A percentile compares a stretch with the other conserved stretches of the same genome.
phyloP scores from a whole-genome alignment of 306 rosid species.

The Pyrus pyrifolia region DNA sequence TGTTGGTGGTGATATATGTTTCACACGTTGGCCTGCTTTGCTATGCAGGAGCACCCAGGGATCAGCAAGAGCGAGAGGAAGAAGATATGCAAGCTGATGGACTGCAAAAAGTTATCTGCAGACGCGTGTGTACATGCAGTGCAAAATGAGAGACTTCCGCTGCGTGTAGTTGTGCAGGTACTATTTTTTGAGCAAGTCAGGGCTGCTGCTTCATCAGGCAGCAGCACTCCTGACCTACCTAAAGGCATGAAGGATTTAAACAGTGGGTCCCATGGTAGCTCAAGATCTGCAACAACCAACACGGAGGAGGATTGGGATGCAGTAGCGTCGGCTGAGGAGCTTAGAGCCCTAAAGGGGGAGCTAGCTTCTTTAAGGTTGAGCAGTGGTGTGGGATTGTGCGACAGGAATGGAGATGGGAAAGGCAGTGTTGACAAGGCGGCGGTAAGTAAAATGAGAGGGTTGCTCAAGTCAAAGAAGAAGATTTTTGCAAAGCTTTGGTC shows the following conservation, averaged over 20 bases:
- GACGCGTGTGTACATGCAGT: constrained; percentile 93
- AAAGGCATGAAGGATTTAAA: constrained; percentile 63
- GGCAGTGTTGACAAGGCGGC: constrained; percentile 61
- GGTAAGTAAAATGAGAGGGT: constrained; percentile 65
- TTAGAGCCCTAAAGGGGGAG: constrained; percentile 78
- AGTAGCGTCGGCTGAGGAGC: constrained; percentile 71
- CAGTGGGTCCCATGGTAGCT: constrained; percentile 69
- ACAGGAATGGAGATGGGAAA: constrained; percentile 50
- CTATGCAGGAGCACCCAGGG: constrained; percentile 72
- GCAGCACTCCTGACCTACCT: constrained; percentile 88
- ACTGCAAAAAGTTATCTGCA: constrained; percentile 75
- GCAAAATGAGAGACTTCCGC: constrained; percentile 92
- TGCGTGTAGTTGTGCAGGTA: constrained; percentile 91
- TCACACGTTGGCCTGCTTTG: constrained; percentile 1
- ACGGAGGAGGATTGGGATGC: constrained; percentile 76
- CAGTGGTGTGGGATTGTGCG: constrained; percentile 38
- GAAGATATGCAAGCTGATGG: constrained; percentile 91
- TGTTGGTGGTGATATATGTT: constrained; percentile 1
- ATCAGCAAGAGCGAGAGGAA: constrained; percentile 80
- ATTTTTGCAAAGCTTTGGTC: constrained; percentile 72
- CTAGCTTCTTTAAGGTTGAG: constrained; percentile 71
- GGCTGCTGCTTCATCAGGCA: constrained; percentile 67
- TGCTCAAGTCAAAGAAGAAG: constrained; percentile 79
- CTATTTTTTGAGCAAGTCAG: constrained; percentile 91
- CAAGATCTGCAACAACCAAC: constrained; percentile 77